These are phyloP conservation scores for Senecio squalidus DNA, from an alignment of 140 eudicot species.

Conservation along the genomic window DNA sequence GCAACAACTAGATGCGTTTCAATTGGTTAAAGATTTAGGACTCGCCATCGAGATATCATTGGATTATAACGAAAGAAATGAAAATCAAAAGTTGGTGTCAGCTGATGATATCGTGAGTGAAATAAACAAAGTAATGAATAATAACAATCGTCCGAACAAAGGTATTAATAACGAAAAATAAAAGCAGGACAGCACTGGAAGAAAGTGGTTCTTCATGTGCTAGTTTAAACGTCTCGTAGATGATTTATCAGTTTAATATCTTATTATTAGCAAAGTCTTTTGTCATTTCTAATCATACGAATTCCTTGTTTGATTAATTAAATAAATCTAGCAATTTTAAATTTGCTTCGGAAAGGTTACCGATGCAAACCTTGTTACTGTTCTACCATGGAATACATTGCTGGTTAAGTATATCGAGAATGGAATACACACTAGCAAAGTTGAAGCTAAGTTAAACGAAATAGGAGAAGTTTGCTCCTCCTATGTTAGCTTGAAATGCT, in stretches of 20 bases:
- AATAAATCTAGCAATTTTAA: too few species aligned
- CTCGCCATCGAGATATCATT: slow-evolving; percentile 14
- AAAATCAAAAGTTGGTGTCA: slow-evolving; percentile 5
- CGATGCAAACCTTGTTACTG: too few species aligned
- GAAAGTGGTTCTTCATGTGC: slow-evolving; percentile 22
- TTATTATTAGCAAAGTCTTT: too few species aligned
- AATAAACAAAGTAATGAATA: slow-evolving; percentile 21
- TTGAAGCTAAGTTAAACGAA: too few species aligned
- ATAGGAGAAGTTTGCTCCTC: too few species aligned
- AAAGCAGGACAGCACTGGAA: slow-evolving; percentile 19
- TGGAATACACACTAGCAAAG: too few species aligned
- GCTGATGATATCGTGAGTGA: slow-evolving; percentile 20
- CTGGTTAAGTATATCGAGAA: too few species aligned
- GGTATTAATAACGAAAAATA: slow-evolving; percentile 7
- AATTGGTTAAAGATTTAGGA: slow-evolving; percentile 29
- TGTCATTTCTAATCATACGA: too few species aligned
- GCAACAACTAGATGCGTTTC: slow-evolving; percentile 22
- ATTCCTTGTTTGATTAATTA: too few species aligned
- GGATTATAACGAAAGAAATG: slow-evolving; percentile 2
- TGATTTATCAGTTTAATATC: slow-evolving; percentile 13
- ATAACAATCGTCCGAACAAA: slow-evolving; percentile 10
- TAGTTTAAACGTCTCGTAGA: slow-evolving; percentile 9
- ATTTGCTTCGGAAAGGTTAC: too few species aligned
- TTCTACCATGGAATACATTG: too few species aligned
- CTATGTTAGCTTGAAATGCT: too few species aligned